Conservation (phyloP, 805 yeast genomes). For the Sporopachydermia quercuum region DNA sequence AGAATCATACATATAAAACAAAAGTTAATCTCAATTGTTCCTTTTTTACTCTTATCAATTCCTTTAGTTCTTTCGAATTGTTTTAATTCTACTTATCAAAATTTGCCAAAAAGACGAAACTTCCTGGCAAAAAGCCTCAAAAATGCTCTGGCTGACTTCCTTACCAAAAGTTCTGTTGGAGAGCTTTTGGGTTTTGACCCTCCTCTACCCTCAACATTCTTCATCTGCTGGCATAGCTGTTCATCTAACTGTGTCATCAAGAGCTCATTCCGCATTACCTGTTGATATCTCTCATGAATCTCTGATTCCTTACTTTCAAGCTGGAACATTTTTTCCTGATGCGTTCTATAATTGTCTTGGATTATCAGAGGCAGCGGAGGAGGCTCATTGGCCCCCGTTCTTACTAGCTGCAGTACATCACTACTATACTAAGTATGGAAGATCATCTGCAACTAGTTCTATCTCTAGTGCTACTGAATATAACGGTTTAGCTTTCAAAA, state of each 20-base stretch:
- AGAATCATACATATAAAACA: too few species aligned
- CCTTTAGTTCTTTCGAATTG: not conserved
- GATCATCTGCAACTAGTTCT: not conserved
- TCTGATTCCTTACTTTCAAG: slow-evolving; percentile 21
- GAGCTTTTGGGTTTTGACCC: too few species aligned
- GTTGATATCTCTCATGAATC: not conserved
- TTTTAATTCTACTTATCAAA: not conserved
- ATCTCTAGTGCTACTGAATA: slow-evolving; percentile 6
- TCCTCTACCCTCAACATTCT: not conserved
- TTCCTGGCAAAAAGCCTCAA: too few species aligned
- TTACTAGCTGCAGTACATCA: slow-evolving; percentile 29
- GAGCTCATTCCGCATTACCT: not conserved
- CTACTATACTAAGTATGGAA: slow-evolving; percentile 22
- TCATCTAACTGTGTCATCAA: not conserved
- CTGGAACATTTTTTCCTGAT: slow-evolving; percentile 61
- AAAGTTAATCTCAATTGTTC: too few species aligned
- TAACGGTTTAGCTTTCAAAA: slow-evolving; percentile 22
- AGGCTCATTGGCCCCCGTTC: slow-evolving; percentile 60
- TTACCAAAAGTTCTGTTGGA: too few species aligned
- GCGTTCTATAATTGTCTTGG: slow-evolving; percentile 48
- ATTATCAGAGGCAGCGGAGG: slow-evolving; percentile 38
- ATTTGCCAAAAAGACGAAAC: too few species aligned
- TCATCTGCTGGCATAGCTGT: not conserved
- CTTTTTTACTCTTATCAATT: too few species aligned
- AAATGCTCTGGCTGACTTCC: too few species aligned